A percentile compares a stretch with the other conserved stretches of the same genome.
These are phyloP conservation scores for Diplogelasinospora grovesii DNA, from an alignment of 495 filamentous ascomycete species.

Conservation along the genomic window DNA sequence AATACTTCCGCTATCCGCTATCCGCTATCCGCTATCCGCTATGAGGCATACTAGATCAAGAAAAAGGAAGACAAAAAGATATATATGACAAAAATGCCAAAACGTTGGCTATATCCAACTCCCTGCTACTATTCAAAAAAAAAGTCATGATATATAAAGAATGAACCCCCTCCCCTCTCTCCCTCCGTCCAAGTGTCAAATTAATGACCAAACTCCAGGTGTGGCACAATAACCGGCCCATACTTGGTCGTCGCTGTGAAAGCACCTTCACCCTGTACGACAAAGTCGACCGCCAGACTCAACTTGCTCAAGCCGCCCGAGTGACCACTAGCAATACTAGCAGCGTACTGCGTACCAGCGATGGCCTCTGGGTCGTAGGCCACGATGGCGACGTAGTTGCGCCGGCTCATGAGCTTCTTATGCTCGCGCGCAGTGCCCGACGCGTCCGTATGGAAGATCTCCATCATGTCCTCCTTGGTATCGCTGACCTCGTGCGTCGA, in stretches of 20 bases:
- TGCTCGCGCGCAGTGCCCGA: slow-evolving; percentile 71
- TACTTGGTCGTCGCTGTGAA: slow-evolving; percentile 84
- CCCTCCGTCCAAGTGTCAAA: neutral
- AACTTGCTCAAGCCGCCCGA: slow-evolving; percentile 53
- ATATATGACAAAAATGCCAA: too few species aligned
- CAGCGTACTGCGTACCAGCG: slow-evolving; percentile 34
- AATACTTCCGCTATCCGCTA: too few species aligned
- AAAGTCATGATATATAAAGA: neutral
- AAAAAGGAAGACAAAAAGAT: too few species aligned
- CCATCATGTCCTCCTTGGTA: slow-evolving; percentile 99
- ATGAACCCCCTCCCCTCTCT: neutral
- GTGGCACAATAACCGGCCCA: slow-evolving; percentile 91
- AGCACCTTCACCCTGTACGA: slow-evolving; percentile 86
- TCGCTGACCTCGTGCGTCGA: slow-evolving; percentile 61
- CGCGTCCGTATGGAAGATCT: slow-evolving; percentile 91
- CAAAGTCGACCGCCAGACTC: slow-evolving; percentile 90
- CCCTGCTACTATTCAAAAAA: too few species aligned
- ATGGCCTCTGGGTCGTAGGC: slow-evolving; percentile 84
- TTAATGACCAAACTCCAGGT: slow-evolving; percentile 72
- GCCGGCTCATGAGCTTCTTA: slow-evolving; percentile 81
- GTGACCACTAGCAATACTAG: slow-evolving; percentile 18
- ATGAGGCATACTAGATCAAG: too few species aligned
- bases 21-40: too few species aligned
- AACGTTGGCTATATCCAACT: too few species aligned
- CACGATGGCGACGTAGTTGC: slow-evolving; percentile 93